Conservation (phyloP, 306 rosid species). For the Luffa aegyptiaca region DNA sequence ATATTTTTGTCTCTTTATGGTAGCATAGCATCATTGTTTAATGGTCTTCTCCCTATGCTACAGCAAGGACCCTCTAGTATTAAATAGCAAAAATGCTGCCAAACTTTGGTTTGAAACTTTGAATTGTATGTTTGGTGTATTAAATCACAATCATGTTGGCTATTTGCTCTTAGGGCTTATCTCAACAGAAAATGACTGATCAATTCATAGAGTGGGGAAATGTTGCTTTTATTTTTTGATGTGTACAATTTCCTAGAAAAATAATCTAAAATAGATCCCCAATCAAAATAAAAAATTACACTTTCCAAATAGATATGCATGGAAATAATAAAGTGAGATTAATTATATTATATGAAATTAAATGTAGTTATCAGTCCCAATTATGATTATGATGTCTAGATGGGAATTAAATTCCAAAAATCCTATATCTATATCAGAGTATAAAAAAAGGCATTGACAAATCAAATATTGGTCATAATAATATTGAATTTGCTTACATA, state of each 20-base stretch:
- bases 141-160: not conserved
- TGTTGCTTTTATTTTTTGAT: not conserved
- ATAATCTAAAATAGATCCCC: not conserved
- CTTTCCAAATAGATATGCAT: not conserved
- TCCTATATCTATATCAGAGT: not conserved
- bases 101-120: not conserved
- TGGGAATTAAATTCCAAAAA: not conserved
- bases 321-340: not conserved
- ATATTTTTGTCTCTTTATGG: not conserved
- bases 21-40: not conserved
- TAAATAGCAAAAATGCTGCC: not conserved
- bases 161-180: not conserved
- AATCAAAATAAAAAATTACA: not conserved
- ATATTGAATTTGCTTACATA: not conserved
- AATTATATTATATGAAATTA: not conserved
- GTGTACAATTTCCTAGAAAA: not conserved
- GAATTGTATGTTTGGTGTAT: not conserved
- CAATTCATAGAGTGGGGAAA: not conserved
- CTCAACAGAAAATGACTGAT: not conserved
- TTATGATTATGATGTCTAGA: not conserved
- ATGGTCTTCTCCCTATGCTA: not conserved
- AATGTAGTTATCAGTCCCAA: not conserved
- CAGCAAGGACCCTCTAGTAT: slow-evolving; percentile 1
- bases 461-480: not conserved
- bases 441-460: not conserved